These are phyloP conservation scores for Castanea mollissima DNA, from an alignment of 306 rosid species.

Conservation along the genomic window DNA sequence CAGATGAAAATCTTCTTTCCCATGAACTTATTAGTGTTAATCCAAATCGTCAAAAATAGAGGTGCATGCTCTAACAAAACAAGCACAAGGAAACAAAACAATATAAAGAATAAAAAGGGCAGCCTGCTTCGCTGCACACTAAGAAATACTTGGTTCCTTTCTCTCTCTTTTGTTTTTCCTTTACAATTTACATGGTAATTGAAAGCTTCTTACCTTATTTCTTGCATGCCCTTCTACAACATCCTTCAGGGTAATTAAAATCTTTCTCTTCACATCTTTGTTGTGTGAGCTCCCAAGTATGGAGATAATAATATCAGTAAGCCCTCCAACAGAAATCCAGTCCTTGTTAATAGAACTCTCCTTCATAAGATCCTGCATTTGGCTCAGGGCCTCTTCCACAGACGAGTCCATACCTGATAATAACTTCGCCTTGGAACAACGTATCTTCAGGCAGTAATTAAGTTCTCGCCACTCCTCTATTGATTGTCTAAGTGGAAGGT, in stretches of 20 bases:
- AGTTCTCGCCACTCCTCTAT: constrained; percentile 89
- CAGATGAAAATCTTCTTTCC: neutral
- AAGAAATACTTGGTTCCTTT: neutral
- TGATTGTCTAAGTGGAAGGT: constrained; percentile 66
- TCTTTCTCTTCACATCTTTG: constrained; percentile 50
- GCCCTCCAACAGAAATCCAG: constrained; percentile 69
- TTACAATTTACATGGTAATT: neutral
- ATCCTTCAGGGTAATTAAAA: constrained; percentile 62
- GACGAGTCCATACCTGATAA: constrained; percentile 26
- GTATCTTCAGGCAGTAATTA: constrained; percentile 60
- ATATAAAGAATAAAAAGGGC: neutral
- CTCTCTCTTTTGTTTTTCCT: neutral
- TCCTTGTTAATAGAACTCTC: constrained; percentile 78
- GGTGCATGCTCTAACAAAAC: neutral
- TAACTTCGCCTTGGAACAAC: constrained; percentile 50
- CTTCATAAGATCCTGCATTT: constrained; percentile 54
- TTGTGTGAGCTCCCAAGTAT: constrained; percentile 49
- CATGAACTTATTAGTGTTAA: neutral
- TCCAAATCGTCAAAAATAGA: constrained; percentile 3
- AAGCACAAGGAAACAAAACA: constrained; percentile 6
- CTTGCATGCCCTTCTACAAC: constrained; percentile 65
- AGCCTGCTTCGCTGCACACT: neutral
- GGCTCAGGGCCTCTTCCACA: constrained; percentile 48
- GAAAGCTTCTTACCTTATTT: constrained; percentile 56
- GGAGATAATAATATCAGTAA: constrained; percentile 47